Conservation (phyloP, 1,284 basidiomycete species). For the Leccinum subspadiceum region DNA sequence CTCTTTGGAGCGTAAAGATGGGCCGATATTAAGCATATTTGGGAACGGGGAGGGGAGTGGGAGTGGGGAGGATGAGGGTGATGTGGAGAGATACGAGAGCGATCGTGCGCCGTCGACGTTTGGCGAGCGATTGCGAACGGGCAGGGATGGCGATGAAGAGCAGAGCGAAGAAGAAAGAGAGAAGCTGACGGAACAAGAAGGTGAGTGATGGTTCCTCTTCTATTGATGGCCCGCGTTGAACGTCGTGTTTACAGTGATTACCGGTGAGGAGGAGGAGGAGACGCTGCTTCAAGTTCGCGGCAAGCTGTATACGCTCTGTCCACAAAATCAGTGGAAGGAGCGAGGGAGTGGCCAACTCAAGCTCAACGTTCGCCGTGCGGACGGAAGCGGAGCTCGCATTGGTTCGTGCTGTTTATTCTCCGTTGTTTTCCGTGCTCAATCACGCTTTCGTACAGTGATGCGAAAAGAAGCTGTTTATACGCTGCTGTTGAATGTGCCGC, state of each 20-base stretch:
- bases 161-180: constrained; percentile 47
- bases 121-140: constrained; percentile 60
- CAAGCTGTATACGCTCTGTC: constrained; percentile 76
- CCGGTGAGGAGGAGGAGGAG: constrained; percentile 91
- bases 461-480: constrained; percentile 90
- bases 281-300: constrained; percentile 83
- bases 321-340: constrained; percentile 79
- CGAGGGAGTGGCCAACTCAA: constrained; percentile 81
- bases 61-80: constrained; percentile 37
- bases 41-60: constrained; percentile 32
- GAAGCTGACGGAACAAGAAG: constrained; percentile 58
- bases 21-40: constrained; percentile 10
- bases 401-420: constrained; percentile 43
- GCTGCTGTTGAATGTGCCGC: constrained; percentile 79
- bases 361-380: constrained; percentile 71
- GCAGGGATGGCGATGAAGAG: constrained; percentile 54
- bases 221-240: neutral
- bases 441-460: constrained; percentile 67
- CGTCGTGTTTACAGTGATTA: constrained; percentile 55
- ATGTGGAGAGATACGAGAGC: constrained; percentile 37
- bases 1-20: constrained; percentile 41
- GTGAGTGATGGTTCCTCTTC: constrained; percentile 38
- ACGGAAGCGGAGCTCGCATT: constrained; percentile 72
- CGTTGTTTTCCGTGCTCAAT: constrained; percentile 6
- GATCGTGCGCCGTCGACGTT: constrained; percentile 44